A percentile compares a stretch with the other conserved stretches of the same genome.
Evolutionary conservation across 192 early-diverging fungal species (phyloP).

Genomic region (Umbelopsis ramanniana): DNA sequence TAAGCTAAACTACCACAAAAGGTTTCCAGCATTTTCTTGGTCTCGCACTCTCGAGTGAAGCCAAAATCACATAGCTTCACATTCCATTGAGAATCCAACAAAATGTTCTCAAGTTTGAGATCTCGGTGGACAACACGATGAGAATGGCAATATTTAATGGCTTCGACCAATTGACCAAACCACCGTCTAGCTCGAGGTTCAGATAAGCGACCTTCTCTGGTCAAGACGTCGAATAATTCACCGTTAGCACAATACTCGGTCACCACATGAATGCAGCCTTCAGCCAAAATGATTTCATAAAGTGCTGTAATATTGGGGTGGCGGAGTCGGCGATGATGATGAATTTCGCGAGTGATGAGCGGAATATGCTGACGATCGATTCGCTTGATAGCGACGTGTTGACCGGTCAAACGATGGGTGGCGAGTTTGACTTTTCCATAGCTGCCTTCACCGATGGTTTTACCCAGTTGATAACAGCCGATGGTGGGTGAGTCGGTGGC

Average conservation of each 20-base stretch:
- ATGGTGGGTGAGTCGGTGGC: conserved; percentile 55
- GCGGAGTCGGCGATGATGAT: conserved; percentile 66
- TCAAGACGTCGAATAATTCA: conserved; percentile 60
- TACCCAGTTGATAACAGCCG: conserved; percentile 59
- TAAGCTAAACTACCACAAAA: conserved; percentile 74
- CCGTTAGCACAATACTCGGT: conserved; percentile 79
- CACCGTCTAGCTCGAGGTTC: conserved; percentile 50
- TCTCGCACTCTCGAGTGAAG: conserved; percentile 63
- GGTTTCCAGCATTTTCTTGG: conserved; percentile 62
- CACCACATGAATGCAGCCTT: conserved; percentile 80
- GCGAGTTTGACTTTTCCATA: conserved; percentile 71
- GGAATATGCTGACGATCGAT: conserved; percentile 63
- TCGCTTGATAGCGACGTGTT: conserved; percentile 64
- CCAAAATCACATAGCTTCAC: conserved; percentile 72
- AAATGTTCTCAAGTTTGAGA: conserved; percentile 66
- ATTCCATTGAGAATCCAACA: conserved; percentile 58
- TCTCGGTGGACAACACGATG: conserved; percentile 62
- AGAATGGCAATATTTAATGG: conserved; percentile 57
- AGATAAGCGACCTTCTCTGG: conserved; percentile 44
- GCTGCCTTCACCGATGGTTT: conserved; percentile 61
- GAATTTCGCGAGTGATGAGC: conserved; percentile 66
- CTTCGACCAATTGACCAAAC: conserved; percentile 54
- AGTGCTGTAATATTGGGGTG: conserved; percentile 82
- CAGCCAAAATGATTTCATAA: conserved; percentile 75
- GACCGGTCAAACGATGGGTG: conserved; percentile 60